Conservation (phyloP, 345 rosid genomes). For the Hirschfeldia incana region DNA sequence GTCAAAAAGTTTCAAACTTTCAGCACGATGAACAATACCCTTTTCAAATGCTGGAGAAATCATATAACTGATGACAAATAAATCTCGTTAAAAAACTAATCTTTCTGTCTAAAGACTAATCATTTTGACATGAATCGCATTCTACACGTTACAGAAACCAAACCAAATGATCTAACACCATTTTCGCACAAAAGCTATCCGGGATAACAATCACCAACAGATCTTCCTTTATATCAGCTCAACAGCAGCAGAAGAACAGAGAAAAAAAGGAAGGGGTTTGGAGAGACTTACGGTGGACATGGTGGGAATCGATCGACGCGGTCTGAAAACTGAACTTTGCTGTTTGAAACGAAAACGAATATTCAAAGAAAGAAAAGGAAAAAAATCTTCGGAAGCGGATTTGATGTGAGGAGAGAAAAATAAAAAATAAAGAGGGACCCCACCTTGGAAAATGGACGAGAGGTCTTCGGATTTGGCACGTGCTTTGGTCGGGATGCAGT, state of each 20-base stretch:
- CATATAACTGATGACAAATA: not conserved
- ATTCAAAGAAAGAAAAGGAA: not conserved
- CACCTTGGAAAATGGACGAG: slow-evolving; percentile 28
- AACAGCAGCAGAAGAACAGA: not conserved
- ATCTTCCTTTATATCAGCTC: slow-evolving; percentile 19
- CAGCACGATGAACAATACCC: not conserved
- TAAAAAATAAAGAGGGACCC: slow-evolving; percentile 3
- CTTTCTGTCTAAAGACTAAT: not conserved
- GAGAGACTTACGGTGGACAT: slow-evolving; percentile 31
- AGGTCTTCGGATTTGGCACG: slow-evolving; percentile 31
- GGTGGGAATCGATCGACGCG: slow-evolving; percentile 15
- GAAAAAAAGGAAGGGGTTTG: not conserved
- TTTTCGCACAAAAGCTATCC: slow-evolving; percentile 5
- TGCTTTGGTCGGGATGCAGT: slow-evolving; percentile 19
- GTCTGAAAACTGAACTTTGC: not conserved
- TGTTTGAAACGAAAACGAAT: slow-evolving; percentile 25
- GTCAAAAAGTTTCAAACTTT: not conserved
- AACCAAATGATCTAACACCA: not conserved
- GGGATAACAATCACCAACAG: slow-evolving; percentile 3
- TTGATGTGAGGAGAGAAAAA: slow-evolving; percentile 5
- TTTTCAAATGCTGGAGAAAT: too few species aligned
- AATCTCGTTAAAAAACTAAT: not conserved
- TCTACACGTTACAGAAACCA: not conserved
- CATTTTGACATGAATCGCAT: not conserved
- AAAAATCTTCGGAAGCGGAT: slow-evolving; percentile 26